These are phyloP conservation scores for Anastatica hierochuntica DNA, from an alignment of 345 rosid genomes.

Conservation along the genomic window DNA sequence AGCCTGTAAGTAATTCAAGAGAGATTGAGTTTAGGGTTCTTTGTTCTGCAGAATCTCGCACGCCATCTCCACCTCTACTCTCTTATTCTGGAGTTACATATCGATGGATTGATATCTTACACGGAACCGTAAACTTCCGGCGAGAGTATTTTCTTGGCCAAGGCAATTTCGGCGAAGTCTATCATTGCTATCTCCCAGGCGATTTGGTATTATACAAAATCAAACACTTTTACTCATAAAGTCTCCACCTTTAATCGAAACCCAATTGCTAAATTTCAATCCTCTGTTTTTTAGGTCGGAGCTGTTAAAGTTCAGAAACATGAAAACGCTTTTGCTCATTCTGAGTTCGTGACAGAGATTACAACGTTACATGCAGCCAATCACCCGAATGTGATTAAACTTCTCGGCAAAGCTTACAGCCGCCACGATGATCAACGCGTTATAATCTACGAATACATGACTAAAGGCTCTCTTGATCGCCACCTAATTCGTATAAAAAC, in stretches of 20 bases:
- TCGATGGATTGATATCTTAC: background rate
- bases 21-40: background rate
- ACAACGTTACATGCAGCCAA: slow-evolving; percentile 41
- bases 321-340: slow-evolving; percentile 36
- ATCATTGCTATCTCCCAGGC: slow-evolving; percentile 3
- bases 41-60: background rate
- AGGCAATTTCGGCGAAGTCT: slow-evolving; percentile 8
- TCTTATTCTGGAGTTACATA: background rate
- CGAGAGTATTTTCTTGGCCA: background rate
- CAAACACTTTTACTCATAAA: background rate
- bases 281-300: slow-evolving; percentile 32
- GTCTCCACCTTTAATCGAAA: background rate
- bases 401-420: slow-evolving; percentile 54
- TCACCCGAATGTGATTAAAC: slow-evolving; percentile 58
- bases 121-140: background rate
- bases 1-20: no score
- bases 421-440: slow-evolving; percentile 44
- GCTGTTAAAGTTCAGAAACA: slow-evolving; percentile 66
- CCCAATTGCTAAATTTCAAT: background rate
- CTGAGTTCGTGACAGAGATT: slow-evolving; percentile 60
- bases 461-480: slow-evolving; percentile 50
- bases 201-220: background rate
- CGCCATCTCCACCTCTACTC: background rate
- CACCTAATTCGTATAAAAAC: slow-evolving; percentile 41
- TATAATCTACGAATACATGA: slow-evolving; percentile 62